Percentiles rank a stretch among this genome's conserved stretches.
Evolutionary conservation across 1,284 basidiomycete genomes (phyloP).

Genomic region (Erythrobasidium hasegawianum): DNA sequence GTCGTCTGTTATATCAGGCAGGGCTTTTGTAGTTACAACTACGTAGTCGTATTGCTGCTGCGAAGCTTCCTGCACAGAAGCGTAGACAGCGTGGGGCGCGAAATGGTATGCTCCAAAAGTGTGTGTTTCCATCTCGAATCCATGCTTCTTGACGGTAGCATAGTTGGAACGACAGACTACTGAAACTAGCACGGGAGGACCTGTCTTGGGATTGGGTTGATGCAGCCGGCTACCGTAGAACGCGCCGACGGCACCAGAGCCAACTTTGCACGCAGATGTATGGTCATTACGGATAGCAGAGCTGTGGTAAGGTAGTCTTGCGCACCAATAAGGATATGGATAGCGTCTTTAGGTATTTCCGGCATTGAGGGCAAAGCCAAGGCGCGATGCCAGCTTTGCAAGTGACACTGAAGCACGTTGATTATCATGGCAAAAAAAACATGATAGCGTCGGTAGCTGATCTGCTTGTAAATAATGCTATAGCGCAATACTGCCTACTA

Average conservation of each 20-base stretch:
- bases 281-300: too few relatives aligned
- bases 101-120: slow-evolving; percentile 52
- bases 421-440: too few relatives aligned
- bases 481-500: too few relatives aligned
- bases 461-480: neutral
- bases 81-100: slow-evolving; percentile 48
- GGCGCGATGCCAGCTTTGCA: too few relatives aligned
- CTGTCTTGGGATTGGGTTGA: slow-evolving; percentile 31
- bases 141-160: slow-evolving; percentile 46
- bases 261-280: slow-evolving; percentile 42
- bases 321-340: too few relatives aligned
- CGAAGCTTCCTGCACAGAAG: slow-evolving; percentile 45
- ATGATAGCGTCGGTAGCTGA: too few relatives aligned
- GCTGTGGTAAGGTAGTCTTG: too few relatives aligned
- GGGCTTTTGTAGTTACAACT: slow-evolving; percentile 52
- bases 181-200: slow-evolving; percentile 47
- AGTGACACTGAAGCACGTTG: too few relatives aligned
- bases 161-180: slow-evolving; percentile 54
- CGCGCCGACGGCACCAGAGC: slow-evolving; percentile 52
- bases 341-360: too few relatives aligned
- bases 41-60: slow-evolving; percentile 50
- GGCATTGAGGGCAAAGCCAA: too few relatives aligned
- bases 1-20: slow-evolving; percentile 51
- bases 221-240: slow-evolving; percentile 53
- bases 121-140: slow-evolving; percentile 50